A percentile compares a stretch with the other conserved stretches of the same genome.
Conservation (phyloP, 2,329 filamentous ascomycete species). For the Colletotrichum sp. region DNA sequence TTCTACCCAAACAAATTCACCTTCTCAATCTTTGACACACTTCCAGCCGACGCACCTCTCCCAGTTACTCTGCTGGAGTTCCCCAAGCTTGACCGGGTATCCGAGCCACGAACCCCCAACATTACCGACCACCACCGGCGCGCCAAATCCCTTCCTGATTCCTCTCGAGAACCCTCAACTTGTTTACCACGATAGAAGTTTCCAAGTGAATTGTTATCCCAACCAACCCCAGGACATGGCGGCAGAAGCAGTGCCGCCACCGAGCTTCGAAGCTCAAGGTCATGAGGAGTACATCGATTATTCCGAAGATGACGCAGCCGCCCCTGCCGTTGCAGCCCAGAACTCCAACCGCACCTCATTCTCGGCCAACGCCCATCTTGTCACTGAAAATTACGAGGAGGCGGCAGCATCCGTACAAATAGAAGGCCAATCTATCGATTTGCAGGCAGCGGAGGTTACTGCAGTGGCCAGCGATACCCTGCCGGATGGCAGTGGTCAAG, state of each 20-base stretch:
- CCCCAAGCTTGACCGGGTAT: not conserved
- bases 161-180: not conserved
- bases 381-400: not conserved
- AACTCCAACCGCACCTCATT: conserved; percentile 1
- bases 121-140: not conserved
- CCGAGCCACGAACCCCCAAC: not conserved
- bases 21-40: not conserved
- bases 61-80: not conserved
- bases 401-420: conserved; percentile 5
- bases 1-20: not conserved
- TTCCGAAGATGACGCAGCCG: conserved; percentile 18
- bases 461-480: not conserved
- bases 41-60: not conserved
- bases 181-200: not conserved
- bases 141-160: not conserved
- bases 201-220: not conserved
- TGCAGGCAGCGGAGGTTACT: not conserved
- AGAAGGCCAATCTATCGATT: conserved; percentile 24
- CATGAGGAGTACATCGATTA: conserved; percentile 21
- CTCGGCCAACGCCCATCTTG: conserved; percentile 2
- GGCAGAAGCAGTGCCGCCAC: conserved; percentile 1
- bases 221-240: not conserved
- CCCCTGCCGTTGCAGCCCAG: not conserved
- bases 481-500: not conserved
- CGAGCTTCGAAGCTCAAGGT: conserved; percentile 7